Conservation (phyloP, 495 filamentous ascomycete species). For the Emericellopsis terricola region DNA sequence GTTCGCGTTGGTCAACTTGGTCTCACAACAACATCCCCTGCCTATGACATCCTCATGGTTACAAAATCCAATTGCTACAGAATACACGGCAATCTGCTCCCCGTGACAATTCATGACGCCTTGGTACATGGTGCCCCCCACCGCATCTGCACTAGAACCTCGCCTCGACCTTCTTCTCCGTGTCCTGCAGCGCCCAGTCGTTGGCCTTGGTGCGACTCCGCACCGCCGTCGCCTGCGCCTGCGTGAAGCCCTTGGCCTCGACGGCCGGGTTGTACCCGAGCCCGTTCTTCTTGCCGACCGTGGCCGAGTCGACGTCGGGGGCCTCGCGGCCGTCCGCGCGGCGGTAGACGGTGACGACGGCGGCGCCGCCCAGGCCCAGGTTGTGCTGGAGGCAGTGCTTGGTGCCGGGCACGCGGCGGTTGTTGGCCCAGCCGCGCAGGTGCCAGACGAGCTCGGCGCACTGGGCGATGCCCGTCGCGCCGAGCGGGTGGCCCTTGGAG, state of each 20-base stretch:
- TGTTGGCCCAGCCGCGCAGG: constrained; percentile 88
- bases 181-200: constrained; percentile 60
- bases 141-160: constrained; percentile 16
- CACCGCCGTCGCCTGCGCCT: constrained; percentile 50
- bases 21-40: no score
- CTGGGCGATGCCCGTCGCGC: constrained; percentile 84
- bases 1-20: background rate
- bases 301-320: constrained; percentile 31
- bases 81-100: no score
- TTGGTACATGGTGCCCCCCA: no score
- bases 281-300: constrained; percentile 41
- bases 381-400: constrained; percentile 78
- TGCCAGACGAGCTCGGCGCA: constrained; percentile 96
- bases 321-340: constrained; percentile 61
- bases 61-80: no score
- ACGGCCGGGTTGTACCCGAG: constrained; percentile 90
- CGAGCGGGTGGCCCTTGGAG: constrained; percentile 89
- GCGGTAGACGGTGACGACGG: constrained; percentile 78
- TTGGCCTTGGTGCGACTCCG: constrained; percentile 49
- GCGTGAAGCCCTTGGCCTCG: constrained; percentile 70
- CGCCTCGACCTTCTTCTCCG: constrained; percentile 44
- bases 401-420: constrained; percentile 53
- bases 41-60: no score
- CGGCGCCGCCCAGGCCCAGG: constrained; percentile 79
- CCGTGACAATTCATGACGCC: no score